Percentiles rank a stretch among this genome's conserved stretches.
These are phyloP conservation scores for Remersonia thermophila DNA, from an alignment of 2,329 filamentous ascomycete species.

Conservation along the genomic window DNA sequence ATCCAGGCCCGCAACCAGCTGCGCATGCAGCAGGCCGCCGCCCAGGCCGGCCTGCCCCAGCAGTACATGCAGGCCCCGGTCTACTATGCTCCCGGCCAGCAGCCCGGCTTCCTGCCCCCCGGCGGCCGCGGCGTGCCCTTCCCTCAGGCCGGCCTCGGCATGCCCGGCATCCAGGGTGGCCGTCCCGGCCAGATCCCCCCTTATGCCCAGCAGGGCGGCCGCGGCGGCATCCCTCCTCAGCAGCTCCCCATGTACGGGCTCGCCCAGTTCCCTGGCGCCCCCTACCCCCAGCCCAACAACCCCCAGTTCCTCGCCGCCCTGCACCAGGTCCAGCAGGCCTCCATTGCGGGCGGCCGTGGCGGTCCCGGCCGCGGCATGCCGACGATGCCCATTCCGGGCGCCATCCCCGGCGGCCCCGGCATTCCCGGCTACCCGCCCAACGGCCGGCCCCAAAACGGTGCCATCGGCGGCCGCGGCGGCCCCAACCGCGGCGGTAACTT, in stretches of 20 bases:
- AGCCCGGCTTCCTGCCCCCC: slow-evolving; percentile 56
- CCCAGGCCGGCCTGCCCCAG: slow-evolving; percentile 77
- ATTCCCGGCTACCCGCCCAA: slow-evolving; percentile 47
- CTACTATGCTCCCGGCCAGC: slow-evolving; percentile 79
- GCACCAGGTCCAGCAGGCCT: slow-evolving; percentile 56
- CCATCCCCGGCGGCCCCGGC: slow-evolving; percentile 35
- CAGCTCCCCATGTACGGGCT: slow-evolving; percentile 81
- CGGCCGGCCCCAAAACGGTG: slow-evolving; percentile 36
- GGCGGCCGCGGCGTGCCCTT: slow-evolving; percentile 55
- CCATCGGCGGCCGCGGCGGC: slow-evolving; percentile 31
- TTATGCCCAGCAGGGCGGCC: slow-evolving; percentile 77
- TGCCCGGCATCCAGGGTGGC: slow-evolving; percentile 63
- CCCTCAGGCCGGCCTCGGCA: slow-evolving; percentile 50
- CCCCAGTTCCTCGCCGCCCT: slow-evolving; percentile 73
- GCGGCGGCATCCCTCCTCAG: slow-evolving; percentile 70
- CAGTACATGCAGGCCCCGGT: slow-evolving; percentile 82
- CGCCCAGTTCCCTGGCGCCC: slow-evolving; percentile 65
- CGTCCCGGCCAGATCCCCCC: slow-evolving; percentile 78
- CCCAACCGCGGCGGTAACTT: slow-evolving; percentile 30
- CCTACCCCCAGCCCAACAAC: slow-evolving; percentile 67
- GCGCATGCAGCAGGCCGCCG: slow-evolving; percentile 93
- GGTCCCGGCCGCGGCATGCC: slow-evolving; percentile 62
- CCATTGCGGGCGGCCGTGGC: slow-evolving; percentile 37
- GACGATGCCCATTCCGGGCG: slow-evolving; percentile 40
- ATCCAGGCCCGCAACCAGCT: slow-evolving; percentile 99